Evolutionary conservation across 1,139 yeast species (phyloP).

Genomic region (Pichia sp.): DNA sequence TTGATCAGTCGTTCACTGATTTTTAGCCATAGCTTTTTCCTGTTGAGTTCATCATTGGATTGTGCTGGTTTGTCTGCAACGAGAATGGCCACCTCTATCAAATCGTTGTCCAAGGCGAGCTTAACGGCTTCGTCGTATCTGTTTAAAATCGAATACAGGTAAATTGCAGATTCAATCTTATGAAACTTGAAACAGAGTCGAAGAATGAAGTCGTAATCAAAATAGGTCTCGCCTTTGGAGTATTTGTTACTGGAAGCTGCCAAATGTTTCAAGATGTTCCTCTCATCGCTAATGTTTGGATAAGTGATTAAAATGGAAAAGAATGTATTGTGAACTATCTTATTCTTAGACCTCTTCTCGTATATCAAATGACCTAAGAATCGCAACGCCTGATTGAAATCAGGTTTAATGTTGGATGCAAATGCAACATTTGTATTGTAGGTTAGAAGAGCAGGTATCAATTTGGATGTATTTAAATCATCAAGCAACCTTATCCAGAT

Average conservation of each 20-base stretch:
- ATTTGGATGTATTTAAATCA: conserved; percentile 42
- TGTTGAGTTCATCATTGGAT: conserved; percentile 28
- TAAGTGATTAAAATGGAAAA: conserved; percentile 64
- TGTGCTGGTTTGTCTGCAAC: conserved; percentile 44
- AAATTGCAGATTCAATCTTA: conserved; percentile 58
- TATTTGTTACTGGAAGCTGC: conserved; percentile 21
- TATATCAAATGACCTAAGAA: conserved; percentile 56
- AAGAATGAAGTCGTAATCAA: conserved; percentile 69
- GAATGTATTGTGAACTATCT: conserved; percentile 60
- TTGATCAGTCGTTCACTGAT: conserved; percentile 55
- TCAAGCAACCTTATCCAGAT: conserved; percentile 61
- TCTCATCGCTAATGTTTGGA: conserved; percentile 33
- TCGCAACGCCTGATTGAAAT: conserved; percentile 55
- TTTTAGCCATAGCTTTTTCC: conserved; percentile 69
- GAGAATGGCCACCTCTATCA: conserved; percentile 52
- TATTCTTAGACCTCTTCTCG: conserved; percentile 39
- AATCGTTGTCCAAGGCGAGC: conserved; percentile 56
- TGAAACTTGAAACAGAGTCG: conserved; percentile 60
- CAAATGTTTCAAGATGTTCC: conserved; percentile 37
- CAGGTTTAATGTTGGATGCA: conserved; percentile 23
- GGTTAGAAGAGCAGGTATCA: conserved; percentile 69
- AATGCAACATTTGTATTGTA: conserved; percentile 43
- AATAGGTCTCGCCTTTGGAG: conserved; percentile 10
- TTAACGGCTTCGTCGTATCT: conserved; percentile 76
- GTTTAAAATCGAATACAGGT: conserved; percentile 57